Evolutionary conservation across 148 eudicot species (phyloP).

Genomic region (Camellia granthamiana): DNA sequence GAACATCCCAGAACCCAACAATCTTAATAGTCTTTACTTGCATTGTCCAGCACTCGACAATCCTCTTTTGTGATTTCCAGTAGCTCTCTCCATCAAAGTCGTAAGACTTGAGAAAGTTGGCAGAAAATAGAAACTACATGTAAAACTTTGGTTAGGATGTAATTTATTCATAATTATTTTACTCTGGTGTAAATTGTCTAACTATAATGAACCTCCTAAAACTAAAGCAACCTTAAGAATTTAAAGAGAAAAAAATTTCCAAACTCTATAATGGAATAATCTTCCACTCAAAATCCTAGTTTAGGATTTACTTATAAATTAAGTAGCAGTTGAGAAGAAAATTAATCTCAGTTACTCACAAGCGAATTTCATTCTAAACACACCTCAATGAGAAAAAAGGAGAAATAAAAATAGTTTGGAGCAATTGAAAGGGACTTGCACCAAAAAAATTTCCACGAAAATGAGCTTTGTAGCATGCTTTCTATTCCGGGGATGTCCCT

Average conservation of each 20-base stretch:
- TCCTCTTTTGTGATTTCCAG: neutral
- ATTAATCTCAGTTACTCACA: neutral
- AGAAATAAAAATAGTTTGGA: neutral
- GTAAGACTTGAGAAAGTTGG: too few relatives aligned
- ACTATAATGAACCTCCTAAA: too few relatives aligned
- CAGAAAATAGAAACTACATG: neutral
- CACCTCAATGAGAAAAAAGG: neutral
- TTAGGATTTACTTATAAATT: neutral
- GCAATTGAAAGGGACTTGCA: too few relatives aligned
- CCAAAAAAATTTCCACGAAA: too few relatives aligned
- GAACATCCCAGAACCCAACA: neutral
- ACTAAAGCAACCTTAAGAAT: too few relatives aligned
- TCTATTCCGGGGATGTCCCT: too few relatives aligned
- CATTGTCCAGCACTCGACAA: neutral
- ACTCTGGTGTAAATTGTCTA: neutral
- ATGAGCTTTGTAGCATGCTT: too few relatives aligned
- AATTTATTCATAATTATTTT: neutral
- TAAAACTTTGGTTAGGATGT: neutral
- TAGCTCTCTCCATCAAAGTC: neutral
- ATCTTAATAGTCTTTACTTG: slow-evolving; percentile 1
- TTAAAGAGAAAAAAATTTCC: too few relatives aligned
- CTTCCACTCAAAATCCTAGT: too few relatives aligned
- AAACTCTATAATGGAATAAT: too few relatives aligned
- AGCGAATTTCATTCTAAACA: neutral
- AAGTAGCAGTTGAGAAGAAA: neutral